Evolutionary conservation across 495 filamentous ascomycete genomes (phyloP).

Genomic region (Neurospora cerealis): DNA sequence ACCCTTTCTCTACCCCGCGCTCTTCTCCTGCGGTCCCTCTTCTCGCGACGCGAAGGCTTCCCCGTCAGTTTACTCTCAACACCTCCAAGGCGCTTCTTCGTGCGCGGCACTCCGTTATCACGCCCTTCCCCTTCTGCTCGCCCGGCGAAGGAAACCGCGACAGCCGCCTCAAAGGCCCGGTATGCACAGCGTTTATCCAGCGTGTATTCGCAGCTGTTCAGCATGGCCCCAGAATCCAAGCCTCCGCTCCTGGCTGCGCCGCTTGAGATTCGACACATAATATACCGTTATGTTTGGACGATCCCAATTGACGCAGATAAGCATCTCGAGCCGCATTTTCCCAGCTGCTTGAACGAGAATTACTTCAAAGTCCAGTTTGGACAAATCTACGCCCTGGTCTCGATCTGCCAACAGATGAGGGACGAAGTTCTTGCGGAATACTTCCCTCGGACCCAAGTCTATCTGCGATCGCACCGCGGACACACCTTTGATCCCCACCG

Average conservation of each 20-base stretch:
- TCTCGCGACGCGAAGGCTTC: neutral
- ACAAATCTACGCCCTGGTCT: neutral
- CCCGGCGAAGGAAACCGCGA: no score
- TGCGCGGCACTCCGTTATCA: neutral
- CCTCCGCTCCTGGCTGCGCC: neutral
- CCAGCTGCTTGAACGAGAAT: neutral
- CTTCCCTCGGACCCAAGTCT: neutral
- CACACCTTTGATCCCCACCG: no score
- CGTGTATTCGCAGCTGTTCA: neutral
- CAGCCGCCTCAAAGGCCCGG: neutral
- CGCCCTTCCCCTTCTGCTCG: neutral
- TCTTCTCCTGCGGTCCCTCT: neutral
- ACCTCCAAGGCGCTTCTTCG: neutral
- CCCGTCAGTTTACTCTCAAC: neutral
- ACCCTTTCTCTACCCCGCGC: neutral
- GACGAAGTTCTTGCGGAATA: neutral
- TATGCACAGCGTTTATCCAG: neutral
- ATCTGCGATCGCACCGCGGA: neutral
- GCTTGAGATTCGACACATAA: neutral
- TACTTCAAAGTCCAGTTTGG: neutral
- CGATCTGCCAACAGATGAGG: neutral
- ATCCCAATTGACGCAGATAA: neutral
- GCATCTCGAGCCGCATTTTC: neutral
- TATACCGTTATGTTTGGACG: neutral
- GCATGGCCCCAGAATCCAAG: neutral